Evolutionary conservation across 179 eudicot species (phyloP), one percentile per base, ranked within the genome.

Genomic region (Beta corolliflora): DNA sequence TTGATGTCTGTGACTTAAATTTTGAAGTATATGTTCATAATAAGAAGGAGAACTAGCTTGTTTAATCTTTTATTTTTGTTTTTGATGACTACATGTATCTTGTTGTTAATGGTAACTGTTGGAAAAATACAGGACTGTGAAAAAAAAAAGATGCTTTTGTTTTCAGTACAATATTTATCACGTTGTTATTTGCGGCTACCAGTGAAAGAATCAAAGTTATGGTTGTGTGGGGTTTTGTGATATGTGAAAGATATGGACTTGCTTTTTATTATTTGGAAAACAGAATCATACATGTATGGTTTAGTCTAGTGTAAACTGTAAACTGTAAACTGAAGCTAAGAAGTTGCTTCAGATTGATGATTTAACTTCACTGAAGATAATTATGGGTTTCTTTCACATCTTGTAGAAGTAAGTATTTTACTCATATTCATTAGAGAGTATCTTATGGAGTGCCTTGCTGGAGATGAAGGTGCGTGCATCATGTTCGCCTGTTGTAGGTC

Each of bases 1-100:
- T n/a, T n/a, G n/a, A n/a, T n/a, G n/a, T n/a, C n/a, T n/a, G 77
- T 14, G 64, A 60, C 54, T 74, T 58, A 45, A 14, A n/a, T 58
- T 9, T 79, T 10, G 19, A 36, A 44, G 41, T 71, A 54, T 74
- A 8, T 12, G 7, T 16, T 36, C 6, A 45, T 3, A 18, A 3
- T 19, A 9, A 18, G 54, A n/a, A n/a, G n/a, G 3, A 0, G 44
- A 46, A n/a, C 3, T 9, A 2, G 15, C 1, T 8, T 12, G 76
- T 72, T 14, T 23, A 1, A 48, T 48, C 3, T 5, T 48, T 1
- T 48, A 5, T 48, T 48, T 48, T n/a, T n/a, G n/a, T n/a, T n/a
- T n/a, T n/a, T n/a, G 52, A 48, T 8, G 52, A 5, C 52, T 5
- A 48, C 3, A 8, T 48, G 5, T 48, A 31, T 31, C 52, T 48